Evolutionary conservation across 140 eudicot species (phyloP).

Genomic region (Oenanthe javanica): DNA sequence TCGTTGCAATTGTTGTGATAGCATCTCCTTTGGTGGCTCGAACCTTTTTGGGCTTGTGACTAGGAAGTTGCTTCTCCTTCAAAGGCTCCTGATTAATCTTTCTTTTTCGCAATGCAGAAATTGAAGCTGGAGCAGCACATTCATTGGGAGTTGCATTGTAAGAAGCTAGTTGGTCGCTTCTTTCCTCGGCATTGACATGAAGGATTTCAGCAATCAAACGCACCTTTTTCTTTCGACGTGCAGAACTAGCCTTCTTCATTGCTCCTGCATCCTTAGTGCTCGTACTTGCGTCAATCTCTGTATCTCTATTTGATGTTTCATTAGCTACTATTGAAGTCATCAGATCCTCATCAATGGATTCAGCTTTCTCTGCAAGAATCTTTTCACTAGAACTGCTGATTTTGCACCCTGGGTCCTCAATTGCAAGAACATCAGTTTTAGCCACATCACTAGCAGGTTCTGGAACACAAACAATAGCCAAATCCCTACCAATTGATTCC

Average conservation of each 20-base stretch:
- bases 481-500: slow-evolving; percentile 4
- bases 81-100: slow-evolving; percentile 26
- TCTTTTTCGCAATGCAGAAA: slow-evolving; percentile 33
- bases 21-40: slow-evolving; percentile 23
- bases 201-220: slow-evolving; percentile 60
- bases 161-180: slow-evolving; percentile 22
- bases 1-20: slow-evolving; percentile 15
- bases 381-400: slow-evolving; percentile 3
- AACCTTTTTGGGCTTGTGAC: slow-evolving; percentile 16
- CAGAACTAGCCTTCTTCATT: slow-evolving; percentile 18
- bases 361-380: neutral
- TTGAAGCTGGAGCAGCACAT: slow-evolving; percentile 20
- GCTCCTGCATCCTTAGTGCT: neutral
- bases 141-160: neutral
- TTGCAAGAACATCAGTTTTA: slow-evolving; percentile 3
- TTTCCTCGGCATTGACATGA: slow-evolving; percentile 22
- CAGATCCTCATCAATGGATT: slow-evolving; percentile 1
- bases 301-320: slow-evolving; percentile 9
- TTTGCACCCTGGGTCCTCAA: neutral
- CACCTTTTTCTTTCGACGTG: slow-evolving; percentile 48
- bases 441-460: slow-evolving; percentile 6
- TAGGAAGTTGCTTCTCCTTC: slow-evolving; percentile 9
- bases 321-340: slow-evolving; percentile 15
- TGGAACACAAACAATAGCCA: slow-evolving; percentile 4
- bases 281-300: neutral